Conservation (phyloP, 2,329 filamentous ascomycete genomes). For the Penicillium sp. region DNA sequence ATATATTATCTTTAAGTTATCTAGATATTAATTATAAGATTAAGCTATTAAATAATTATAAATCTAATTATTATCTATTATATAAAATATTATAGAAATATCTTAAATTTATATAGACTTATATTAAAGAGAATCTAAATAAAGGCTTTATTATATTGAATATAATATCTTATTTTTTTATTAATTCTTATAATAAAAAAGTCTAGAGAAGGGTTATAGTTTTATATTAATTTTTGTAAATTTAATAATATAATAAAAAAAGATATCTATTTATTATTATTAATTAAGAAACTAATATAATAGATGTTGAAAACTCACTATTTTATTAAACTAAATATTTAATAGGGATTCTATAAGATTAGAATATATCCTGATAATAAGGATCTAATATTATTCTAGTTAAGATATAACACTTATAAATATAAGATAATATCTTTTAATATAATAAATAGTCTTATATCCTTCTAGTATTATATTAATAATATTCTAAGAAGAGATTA, state of each 20-base stretch:
- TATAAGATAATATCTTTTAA: too few relatives aligned
- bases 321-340: too few relatives aligned
- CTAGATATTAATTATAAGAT: not conserved
- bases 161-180: not conserved
- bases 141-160: not conserved
- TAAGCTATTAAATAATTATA: not conserved
- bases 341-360: too few relatives aligned
- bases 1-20: not conserved
- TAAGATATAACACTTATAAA: too few relatives aligned
- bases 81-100: not conserved
- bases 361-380: too few relatives aligned
- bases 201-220: not conserved
- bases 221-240: not conserved
- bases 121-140: not conserved
- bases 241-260: not conserved
- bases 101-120: not conserved
- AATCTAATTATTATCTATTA: not conserved
- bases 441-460: too few relatives aligned
- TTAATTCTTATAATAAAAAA: not conserved
- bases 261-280: not conserved
- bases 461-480: too few relatives aligned
- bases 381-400: too few relatives aligned
- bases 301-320: too few relatives aligned
- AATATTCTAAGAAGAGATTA: too few relatives aligned
- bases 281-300: too few relatives aligned